Conservation (phyloP, 768 basidiomycete species). For the Lactarius pseudohatsudake region DNA sequence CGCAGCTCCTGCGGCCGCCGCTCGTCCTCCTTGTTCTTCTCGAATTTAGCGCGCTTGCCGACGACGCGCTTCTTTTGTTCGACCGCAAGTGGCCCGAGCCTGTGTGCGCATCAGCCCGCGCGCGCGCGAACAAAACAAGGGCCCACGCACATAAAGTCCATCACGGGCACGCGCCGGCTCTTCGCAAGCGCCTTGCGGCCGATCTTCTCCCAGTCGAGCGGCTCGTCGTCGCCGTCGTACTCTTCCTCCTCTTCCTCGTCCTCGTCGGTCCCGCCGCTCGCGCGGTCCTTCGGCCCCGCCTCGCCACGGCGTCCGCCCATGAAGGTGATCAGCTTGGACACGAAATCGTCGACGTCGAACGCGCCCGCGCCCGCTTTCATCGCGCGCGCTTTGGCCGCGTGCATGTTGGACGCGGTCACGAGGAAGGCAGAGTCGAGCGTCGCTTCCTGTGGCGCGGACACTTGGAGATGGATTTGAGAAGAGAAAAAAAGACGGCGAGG, state of each 20-base stretch:
- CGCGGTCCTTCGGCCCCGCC: slow-evolving; percentile 32
- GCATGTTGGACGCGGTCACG: slow-evolving; percentile 71
- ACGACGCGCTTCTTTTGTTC: slow-evolving; percentile 76
- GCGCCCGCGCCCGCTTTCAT: slow-evolving; percentile 86
- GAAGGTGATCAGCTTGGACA: slow-evolving; percentile 67
- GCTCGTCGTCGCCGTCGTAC: slow-evolving; percentile 37
- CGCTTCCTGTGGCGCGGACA: slow-evolving; percentile 60
- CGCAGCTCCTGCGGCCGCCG: slow-evolving; percentile 75
- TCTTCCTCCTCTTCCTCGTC: slow-evolving; percentile 50
- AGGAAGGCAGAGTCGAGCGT: slow-evolving; percentile 86
- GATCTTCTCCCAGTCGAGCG: slow-evolving; percentile 81
- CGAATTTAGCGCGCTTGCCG: slow-evolving; percentile 61
- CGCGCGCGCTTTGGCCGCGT: slow-evolving; percentile 84
- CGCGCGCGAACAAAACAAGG: background rate
- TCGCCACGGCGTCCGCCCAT: slow-evolving; percentile 70
- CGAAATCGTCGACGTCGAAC: slow-evolving; percentile 92
- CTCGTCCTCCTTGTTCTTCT: slow-evolving; percentile 69
- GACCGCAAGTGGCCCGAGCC: slow-evolving; percentile 88
- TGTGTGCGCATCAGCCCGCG: slow-evolving; percentile 37
- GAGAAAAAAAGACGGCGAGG: background rate
- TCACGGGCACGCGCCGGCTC: slow-evolving; percentile 73
- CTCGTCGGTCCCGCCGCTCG: slow-evolving; percentile 48
- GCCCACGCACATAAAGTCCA: slow-evolving; percentile 81
- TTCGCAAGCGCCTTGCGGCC: slow-evolving; percentile 82
- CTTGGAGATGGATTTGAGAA: slow-evolving; percentile 6